Evolutionary conservation across 306 rosid species (phyloP).

Genomic region (Boehmeria nivea): DNA sequence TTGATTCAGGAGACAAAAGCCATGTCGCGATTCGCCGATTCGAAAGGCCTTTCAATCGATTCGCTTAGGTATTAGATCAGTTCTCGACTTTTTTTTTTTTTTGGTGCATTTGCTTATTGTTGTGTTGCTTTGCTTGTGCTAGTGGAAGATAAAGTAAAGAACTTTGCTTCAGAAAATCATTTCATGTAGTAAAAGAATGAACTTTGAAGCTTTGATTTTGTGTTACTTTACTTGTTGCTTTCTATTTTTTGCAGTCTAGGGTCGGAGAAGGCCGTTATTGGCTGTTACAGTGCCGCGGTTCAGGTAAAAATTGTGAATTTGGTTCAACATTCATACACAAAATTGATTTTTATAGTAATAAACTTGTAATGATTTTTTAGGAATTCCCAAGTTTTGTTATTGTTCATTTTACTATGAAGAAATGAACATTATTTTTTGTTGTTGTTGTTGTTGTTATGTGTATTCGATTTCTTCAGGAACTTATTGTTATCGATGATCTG

Average conservation of each 20-base stretch:
- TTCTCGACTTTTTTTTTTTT: not conserved
- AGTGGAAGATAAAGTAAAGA: no score
- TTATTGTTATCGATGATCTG: conserved; percentile 84
- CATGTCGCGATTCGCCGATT: conserved; percentile 36
- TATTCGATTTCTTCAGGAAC: conserved; percentile 69
- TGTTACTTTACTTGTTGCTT: not conserved
- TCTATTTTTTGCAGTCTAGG: conserved; percentile 20
- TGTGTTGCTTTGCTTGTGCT: not conserved
- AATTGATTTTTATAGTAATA: no score
- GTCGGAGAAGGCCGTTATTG: conserved; percentile 47
- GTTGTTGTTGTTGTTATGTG: not conserved
- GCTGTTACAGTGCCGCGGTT: conserved; percentile 69
- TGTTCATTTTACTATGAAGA: no score
- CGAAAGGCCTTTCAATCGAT: conserved; percentile 29
- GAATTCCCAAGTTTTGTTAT: not conserved
- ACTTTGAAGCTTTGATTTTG: not conserved
- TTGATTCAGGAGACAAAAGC: conserved; percentile 37
- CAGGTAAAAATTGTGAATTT: conserved; percentile 41
- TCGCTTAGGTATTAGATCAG: conserved; percentile 26
- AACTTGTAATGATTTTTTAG: no score
- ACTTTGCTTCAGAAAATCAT: no score
- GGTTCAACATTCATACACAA: no score
- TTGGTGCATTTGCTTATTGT: not conserved
- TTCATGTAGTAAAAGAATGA: not conserved
- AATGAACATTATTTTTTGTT: not conserved